Evolutionary conservation across 192 early-diverging fungal genomes (phyloP), one percentile per base, ranked within the genome.

Genomic region (Coemansia sp.): DNA sequence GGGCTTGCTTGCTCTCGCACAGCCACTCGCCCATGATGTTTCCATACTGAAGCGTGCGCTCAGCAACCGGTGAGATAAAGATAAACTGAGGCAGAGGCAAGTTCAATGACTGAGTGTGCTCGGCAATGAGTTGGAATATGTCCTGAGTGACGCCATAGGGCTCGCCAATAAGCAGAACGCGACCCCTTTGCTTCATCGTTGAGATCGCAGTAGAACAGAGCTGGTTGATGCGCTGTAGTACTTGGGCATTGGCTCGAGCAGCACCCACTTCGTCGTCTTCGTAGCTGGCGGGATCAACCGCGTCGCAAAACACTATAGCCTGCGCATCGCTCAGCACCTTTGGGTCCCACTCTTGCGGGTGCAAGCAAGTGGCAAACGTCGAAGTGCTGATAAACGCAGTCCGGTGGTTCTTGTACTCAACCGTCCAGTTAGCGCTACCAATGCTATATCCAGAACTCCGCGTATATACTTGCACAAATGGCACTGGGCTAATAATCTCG

Each of bases 11-110:
- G 40, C 79, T 70, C 15, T 83, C 73, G 52, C 87, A 88, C 87
- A 93, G 88, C 94, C 94, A 96, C 88, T 96, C 92, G 20, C 92
- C 92, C 73, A 88, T 86, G 64, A 96, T 94, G 73, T 90, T 93
- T 22, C 92, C 90, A 76, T 91, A 90, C 70, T 93, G 88, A 11
- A 96, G 76, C 1, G 92, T 88, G 38, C 86, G 87, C 53, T 94
- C 88, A 3, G 92, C 93, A 9, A 94, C 85, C 0, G 93, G 91
- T 5, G 90, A 92, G 5, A 92, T 81, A 63, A 93, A 83, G 57
- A 91, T 87, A 24, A 94, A 87, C 22, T 89, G 90, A 9, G 90
- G 82, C 41, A 89, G 77, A 12, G 85, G 70, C 34, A 92, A 79
- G 9, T 88, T 91, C 64, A 87, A 73, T 7, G 85, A 74, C n/a